Conservation (phyloP, 306 rosid species). For the Citrullus amarus region DNA sequence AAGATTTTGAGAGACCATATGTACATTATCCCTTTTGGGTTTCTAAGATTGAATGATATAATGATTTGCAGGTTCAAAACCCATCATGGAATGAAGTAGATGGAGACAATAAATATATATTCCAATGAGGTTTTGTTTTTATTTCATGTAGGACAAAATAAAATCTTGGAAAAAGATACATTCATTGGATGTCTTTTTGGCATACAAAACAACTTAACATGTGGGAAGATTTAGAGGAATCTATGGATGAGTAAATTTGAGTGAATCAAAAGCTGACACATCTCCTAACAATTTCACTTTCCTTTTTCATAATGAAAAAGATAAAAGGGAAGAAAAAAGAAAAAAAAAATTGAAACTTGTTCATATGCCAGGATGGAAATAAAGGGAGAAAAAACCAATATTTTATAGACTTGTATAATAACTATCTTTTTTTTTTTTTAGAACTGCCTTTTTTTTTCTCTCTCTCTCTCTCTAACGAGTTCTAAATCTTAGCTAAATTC, state of each 20-base stretch:
- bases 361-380: too few species aligned
- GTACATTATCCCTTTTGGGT: neutral
- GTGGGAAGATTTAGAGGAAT: conserved; percentile 5
- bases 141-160: conserved; percentile 6
- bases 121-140: neutral
- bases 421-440: too few species aligned
- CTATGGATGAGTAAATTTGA: neutral
- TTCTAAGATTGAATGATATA: neutral
- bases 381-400: too few species aligned
- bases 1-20: neutral
- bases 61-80: neutral
- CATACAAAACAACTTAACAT: conserved; percentile 4
- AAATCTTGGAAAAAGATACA: neutral
- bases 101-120: conserved; percentile 7
- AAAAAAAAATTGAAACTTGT: too few species aligned
- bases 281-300: conserved; percentile 3
- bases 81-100: neutral
- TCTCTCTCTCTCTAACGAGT: too few species aligned
- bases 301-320: neutral
- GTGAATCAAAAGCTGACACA: conserved; percentile 31
- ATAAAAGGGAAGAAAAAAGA: conserved; percentile 18
- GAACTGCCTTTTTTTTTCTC: too few species aligned
- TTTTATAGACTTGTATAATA: too few species aligned
- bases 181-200: neutral
- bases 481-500: too few species aligned